These are phyloP conservation scores for Sporothrix schenckii DNA, from an alignment of 2,329 filamentous ascomycete species.

Conservation along the genomic window DNA sequence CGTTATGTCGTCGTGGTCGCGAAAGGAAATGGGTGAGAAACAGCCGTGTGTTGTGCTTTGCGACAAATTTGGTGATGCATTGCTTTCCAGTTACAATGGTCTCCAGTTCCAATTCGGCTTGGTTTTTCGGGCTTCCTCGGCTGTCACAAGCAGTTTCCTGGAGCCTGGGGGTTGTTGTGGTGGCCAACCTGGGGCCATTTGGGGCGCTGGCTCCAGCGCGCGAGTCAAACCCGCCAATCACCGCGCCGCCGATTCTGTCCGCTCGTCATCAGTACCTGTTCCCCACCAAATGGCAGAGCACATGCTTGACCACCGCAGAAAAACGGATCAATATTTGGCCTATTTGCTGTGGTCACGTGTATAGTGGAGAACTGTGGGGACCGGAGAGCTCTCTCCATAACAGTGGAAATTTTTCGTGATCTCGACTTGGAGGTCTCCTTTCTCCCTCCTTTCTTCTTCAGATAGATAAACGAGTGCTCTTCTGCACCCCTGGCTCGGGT, in stretches of 20 bases:
- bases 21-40: not conserved
- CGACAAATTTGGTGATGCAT: slow-evolving; percentile 16
- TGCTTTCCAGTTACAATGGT: not conserved
- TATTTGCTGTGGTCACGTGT: slow-evolving; percentile 33
- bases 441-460: slow-evolving; percentile 46
- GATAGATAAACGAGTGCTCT: slow-evolving; percentile 56
- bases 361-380: not conserved
- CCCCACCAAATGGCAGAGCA: not conserved
- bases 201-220: not conserved
- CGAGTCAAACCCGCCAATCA: slow-evolving; percentile 34
- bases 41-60: not conserved
- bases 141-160: slow-evolving; percentile 37
- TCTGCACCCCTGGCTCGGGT: slow-evolving; percentile 36
- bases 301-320: not conserved
- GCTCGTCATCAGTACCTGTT: slow-evolving; percentile 36
- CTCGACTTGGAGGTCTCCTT: slow-evolving; percentile 28
- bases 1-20: slow-evolving; percentile 8
- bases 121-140: slow-evolving; percentile 48
- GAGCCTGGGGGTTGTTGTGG: not conserved
- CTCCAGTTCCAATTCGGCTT: not conserved
- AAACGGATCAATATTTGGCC: slow-evolving; percentile 34
- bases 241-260: slow-evolving; percentile 33
- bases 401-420: not conserved
- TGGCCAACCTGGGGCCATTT: not conserved
- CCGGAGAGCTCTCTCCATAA: not conserved